Evolutionary conservation across 495 filamentous ascomycete genomes (phyloP), one percentile per base, ranked within the genome.

Genomic region (Aspergillus wentii): DNA sequence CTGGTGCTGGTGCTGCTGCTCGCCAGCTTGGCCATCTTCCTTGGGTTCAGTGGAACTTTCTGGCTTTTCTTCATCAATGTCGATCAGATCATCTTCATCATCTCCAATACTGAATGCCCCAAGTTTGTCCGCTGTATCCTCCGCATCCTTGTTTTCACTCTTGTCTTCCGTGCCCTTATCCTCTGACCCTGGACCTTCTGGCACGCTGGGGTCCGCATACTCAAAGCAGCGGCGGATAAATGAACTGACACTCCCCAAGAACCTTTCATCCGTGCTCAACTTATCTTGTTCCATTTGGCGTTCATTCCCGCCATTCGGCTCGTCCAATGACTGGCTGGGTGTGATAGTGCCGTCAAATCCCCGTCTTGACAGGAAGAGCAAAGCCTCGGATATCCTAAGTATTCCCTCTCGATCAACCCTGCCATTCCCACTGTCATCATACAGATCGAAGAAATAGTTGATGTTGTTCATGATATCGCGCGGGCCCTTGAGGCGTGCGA

Each of bases 221-320:
- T 98, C 94, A 44, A 98, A 97, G 61, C 92, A 98, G 26, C 92
- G 77, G 35, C 89, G 74, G 37, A 97, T 97, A 60, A 98, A 98
- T 3, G 88, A 87, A 49, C 87, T 94, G 39, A 97, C 86, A 48
- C 90, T 94, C 26, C 82, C 81, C 11, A 98, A 68, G 51, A 97
- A 95, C 31, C 80, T 74, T 51, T 96, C 92, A 44, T 88, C 83
- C 5, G 65, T 61, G 30, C 62, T 79, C 18, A 73, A 56, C 26
- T 56, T 61, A 25, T 56, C 59, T 15, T 56, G 43, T 1, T 68
- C 52, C 4, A 56, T 41, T 16, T 54, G 44, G 2, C 54, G 46
- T 30, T 57, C 42, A 33, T 45, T 34, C 7, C 54, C 18, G 27
- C 49, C 44, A 13, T 47, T 46, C 42, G 54, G 16, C 11, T 73